Base-by-base conservation (phyloP, 2,329 filamentous ascomycete species). In the Pochonia chlamydosporia region DNA sequence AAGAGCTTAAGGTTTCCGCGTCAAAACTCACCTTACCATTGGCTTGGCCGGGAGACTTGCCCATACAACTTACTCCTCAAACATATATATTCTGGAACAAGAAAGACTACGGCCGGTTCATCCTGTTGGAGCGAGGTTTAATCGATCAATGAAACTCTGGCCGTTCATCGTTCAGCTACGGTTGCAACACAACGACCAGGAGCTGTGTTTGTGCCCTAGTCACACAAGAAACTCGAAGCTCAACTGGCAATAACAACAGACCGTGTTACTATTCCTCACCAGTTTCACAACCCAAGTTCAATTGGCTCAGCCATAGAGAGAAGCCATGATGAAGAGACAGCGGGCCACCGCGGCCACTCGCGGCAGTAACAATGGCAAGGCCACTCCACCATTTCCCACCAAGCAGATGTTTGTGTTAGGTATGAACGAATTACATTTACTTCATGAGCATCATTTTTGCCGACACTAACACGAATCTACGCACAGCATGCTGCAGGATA, bases 401-500 rank as follows among this genome's bases (percentile, higher is more conserved):
- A 59, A 63, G 55, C 75, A 79, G 57, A 71, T 79, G 69, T 70
- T 77, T 56, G 73, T 79, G 48, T 63, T 78, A 40, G 74, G 74
- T 78, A 69, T 53, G 71, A 61, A 5, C 40, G 40, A 47, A 40
- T 24, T 20, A 16, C 28, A 41, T 14, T 45, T 37, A 18, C 14
- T 31, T 23, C 39, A 33, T 31, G 20, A 20, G 39, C 49, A 21
- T 30, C 11, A 44, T 36, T 16, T 3, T 16, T 3, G 26, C 9
- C 28, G 18, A 20, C 18, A 44, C 24, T 37, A 21, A 46, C 35
- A 39, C 9, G 16, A 9, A 10, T 18, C 18, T 31, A n/a, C 28
- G 16, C 18, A 44, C 53, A 95, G 91, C 90, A 40, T 77, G 96
- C 61, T 96, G 91, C 70, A 85, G 93, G 62, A 92, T 99, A 73